phyloP scores from a whole-genome alignment of 73 alveolate species.

The Paramecium bursaria region DNA sequence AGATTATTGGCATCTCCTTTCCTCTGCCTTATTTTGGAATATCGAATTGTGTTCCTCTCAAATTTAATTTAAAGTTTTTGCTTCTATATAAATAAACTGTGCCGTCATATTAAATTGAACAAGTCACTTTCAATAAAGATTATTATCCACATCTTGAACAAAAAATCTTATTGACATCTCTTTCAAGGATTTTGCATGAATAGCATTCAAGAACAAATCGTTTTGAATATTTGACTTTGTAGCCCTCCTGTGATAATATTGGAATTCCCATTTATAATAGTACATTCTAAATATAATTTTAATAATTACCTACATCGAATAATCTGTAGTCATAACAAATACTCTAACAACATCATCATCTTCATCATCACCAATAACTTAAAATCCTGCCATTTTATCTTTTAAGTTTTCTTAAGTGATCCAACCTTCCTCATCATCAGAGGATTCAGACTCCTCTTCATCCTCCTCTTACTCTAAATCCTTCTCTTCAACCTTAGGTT shows the following conservation, averaged over 20 bases:
- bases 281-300: slow-evolving; percentile 46
- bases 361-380: slow-evolving; percentile 10
- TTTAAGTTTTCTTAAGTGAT: slow-evolving; percentile 50
- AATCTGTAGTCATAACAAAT: slow-evolving; percentile 62
- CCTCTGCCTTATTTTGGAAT: not conserved
- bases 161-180: slow-evolving; percentile 57
- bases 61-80: slow-evolving; percentile 57
- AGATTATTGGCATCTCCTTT: slow-evolving; percentile 36
- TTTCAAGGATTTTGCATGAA: slow-evolving; percentile 24
- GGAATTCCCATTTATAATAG: slow-evolving; percentile 66
- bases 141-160: slow-evolving; percentile 61
- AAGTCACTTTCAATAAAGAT: slow-evolving; percentile 60
- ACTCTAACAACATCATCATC: slow-evolving; percentile 5
- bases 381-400: slow-evolving; percentile 17
- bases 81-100: slow-evolving; percentile 62
- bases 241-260: slow-evolving; percentile 59
- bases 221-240: slow-evolving; percentile 56
- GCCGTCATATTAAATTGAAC: slow-evolving; percentile 66
- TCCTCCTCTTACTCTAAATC: slow-evolving; percentile 2
- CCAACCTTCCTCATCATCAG: slow-evolving; percentile 72
- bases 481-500: slow-evolving; percentile 9
- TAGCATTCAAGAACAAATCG: slow-evolving; percentile 67
- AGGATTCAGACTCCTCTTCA: slow-evolving; percentile 51
- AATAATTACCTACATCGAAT: slow-evolving; percentile 61
- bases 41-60: slow-evolving; percentile 36